These are phyloP conservation scores for Platismatia glauca DNA, from an alignment of 495 filamentous ascomycete species.

Conservation along the genomic window DNA sequence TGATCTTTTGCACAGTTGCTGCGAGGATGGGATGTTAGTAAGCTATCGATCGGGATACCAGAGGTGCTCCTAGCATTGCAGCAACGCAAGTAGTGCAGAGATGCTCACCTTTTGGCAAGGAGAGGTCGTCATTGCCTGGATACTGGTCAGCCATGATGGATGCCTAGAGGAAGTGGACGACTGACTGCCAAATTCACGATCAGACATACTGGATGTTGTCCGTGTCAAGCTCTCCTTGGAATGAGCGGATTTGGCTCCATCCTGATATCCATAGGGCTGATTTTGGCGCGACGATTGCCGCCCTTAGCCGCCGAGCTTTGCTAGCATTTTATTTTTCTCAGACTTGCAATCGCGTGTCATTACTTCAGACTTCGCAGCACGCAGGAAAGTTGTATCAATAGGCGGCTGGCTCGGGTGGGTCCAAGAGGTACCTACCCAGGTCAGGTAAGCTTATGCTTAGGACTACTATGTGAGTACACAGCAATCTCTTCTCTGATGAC, in stretches of 20 bases:
- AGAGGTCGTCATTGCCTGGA: conserved; percentile 80
- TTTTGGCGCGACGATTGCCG: not conserved
- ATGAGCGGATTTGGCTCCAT: not conserved
- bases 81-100: not conserved
- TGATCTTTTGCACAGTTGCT: conserved; percentile 98
- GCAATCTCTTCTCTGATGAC: not conserved
- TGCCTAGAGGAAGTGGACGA: conserved; percentile 13
- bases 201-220: conserved; percentile 58
- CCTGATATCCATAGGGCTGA: not conserved
- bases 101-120: conserved; percentile 77
- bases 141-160: conserved; percentile 15
- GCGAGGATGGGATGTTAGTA: conserved; percentile 9
- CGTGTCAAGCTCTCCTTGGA: not conserved
- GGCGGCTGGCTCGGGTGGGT: no score
- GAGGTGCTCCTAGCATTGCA: not conserved
- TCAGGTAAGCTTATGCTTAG: not conserved
- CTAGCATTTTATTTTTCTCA: not conserved
- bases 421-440: not conserved
- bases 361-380: no score
- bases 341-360: not conserved
- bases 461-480: not conserved
- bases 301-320: not conserved
- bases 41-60: not conserved
- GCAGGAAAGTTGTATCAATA: not conserved
- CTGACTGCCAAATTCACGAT: conserved; percentile 77